Conservation (phyloP, 495 filamentous ascomycete species). For the Podospora bellae-mahoneyi region DNA sequence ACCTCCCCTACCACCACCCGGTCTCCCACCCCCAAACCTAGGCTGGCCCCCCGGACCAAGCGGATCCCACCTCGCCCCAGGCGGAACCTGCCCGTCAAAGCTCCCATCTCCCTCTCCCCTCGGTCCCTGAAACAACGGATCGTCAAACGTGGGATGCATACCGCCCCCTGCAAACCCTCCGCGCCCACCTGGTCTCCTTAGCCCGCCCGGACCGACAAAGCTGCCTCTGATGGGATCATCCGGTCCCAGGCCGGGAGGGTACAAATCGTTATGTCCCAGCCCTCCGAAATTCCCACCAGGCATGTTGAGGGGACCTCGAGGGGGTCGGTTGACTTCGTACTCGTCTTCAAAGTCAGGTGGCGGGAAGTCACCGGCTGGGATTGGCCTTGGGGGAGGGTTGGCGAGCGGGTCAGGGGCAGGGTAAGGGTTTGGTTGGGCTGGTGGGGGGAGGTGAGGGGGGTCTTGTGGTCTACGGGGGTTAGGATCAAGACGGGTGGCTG, state of each 20-base stretch:
- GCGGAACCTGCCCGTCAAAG: slow-evolving; percentile 55
- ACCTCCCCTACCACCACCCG: slow-evolving; percentile 27
- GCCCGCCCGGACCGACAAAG: slow-evolving; percentile 51
- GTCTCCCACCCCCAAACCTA: slow-evolving; percentile 36
- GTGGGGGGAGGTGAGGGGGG: slow-evolving; percentile 48
- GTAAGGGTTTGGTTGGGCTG: slow-evolving; percentile 64
- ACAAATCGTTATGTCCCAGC: slow-evolving; percentile 81
- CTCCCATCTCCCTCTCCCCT: slow-evolving; percentile 33
- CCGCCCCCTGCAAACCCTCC: slow-evolving; percentile 46
- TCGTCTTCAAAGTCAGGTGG: slow-evolving; percentile 94
- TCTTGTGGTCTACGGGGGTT: slow-evolving; percentile 31
- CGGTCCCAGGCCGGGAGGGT: slow-evolving; percentile 82
- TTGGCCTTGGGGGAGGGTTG: slow-evolving; percentile 56
- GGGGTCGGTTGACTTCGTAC: slow-evolving; percentile 72
- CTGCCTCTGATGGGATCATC: slow-evolving; percentile 71
- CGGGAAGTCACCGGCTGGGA: slow-evolving; percentile 73
- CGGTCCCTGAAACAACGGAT: slow-evolving; percentile 77
- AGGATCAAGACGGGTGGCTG: slow-evolving; percentile 14
- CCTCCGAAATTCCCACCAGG: slow-evolving; percentile 40
- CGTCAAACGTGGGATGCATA: slow-evolving; percentile 96
- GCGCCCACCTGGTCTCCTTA: slow-evolving; percentile 33
- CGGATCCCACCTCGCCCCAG: slow-evolving; percentile 71
- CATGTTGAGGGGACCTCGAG: slow-evolving; percentile 43
- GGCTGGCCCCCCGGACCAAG: slow-evolving; percentile 65
- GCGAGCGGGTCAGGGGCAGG: slow-evolving; percentile 55